These are phyloP conservation scores for Candida jianshihensis DNA, from an alignment of 805 yeast species.

Conservation along the genomic window DNA sequence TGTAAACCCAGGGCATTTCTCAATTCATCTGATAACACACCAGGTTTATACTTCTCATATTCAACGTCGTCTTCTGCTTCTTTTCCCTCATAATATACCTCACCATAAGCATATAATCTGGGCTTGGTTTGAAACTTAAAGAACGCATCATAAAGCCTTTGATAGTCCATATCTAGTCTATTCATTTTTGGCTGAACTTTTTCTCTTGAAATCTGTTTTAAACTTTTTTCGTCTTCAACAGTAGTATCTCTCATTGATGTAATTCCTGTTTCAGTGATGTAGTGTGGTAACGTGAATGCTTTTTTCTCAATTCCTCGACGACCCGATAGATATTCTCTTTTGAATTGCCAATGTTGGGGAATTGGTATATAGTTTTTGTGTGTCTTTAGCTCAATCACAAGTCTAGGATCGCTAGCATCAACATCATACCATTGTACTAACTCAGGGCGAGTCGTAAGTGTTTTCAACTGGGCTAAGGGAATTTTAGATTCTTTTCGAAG, in stretches of 20 bases:
- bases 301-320: conserved; percentile 59
- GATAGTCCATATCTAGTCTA: conserved; percentile 77
- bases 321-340: conserved; percentile 65
- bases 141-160: conserved; percentile 76
- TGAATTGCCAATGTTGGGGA: conserved; percentile 80
- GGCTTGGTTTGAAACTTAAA: conserved; percentile 79
- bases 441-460: conserved; percentile 56
- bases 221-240: conserved; percentile 40
- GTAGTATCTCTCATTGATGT: conserved; percentile 72
- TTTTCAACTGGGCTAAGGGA: conserved; percentile 62
- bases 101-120: conserved; percentile 60
- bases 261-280: conserved; percentile 77
- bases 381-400: conserved; percentile 58
- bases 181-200: conserved; percentile 89
- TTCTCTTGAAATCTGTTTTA: conserved; percentile 73
- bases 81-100: conserved; percentile 71
- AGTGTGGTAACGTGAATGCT: conserved; percentile 73
- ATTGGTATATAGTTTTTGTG: conserved; percentile 64
- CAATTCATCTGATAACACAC: conserved; percentile 55
- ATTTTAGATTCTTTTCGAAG: conserved; percentile 46
- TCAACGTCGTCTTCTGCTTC: conserved; percentile 46
- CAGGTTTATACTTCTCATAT: conserved; percentile 49
- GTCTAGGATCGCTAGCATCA: conserved; percentile 72
- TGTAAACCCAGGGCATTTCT: conserved; percentile 63
- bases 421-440: conserved; percentile 82